phyloP scores from a whole-genome alignment of 768 basidiomycete genomes.

The Leccinum fibrillosum region DNA sequence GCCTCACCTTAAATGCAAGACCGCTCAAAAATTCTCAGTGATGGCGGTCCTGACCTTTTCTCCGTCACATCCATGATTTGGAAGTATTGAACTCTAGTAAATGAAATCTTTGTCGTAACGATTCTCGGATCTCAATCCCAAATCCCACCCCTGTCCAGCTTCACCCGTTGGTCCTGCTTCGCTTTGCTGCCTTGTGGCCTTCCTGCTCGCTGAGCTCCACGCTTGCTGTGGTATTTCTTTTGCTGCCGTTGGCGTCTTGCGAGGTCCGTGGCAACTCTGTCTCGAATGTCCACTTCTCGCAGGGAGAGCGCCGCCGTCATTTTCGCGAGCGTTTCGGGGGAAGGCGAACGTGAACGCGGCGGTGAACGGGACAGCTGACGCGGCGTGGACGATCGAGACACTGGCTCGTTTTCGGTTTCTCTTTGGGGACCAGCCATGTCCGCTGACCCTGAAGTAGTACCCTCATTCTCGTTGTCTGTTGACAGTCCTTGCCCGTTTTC shows the following conservation, averaged over 20 bases:
- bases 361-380: constrained; percentile 49
- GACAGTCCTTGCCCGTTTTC: constrained; percentile 9
- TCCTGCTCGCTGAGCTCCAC: constrained; percentile 57
- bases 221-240: constrained; percentile 77
- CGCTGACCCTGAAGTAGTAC: neutral
- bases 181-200: constrained; percentile 80
- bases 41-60: constrained; percentile 1
- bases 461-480: neutral
- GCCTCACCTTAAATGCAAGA: neutral
- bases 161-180: constrained; percentile 71
- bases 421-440: constrained; percentile 1
- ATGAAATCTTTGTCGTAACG: constrained; percentile 14
- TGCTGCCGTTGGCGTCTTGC: constrained; percentile 61
- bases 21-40: neutral
- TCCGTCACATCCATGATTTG: constrained; percentile 6
- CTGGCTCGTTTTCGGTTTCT: constrained; percentile 10
- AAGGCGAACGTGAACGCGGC: constrained; percentile 47
- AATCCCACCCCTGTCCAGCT: constrained; percentile 53
- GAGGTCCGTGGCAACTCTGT: constrained; percentile 61
- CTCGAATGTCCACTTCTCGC: constrained; percentile 43
- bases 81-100: constrained; percentile 6
- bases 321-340: constrained; percentile 41
- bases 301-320: constrained; percentile 41
- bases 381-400: constrained; percentile 27
- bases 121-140: constrained; percentile 48